A percentile compares a stretch with the other conserved stretches of the same genome.
These are phyloP conservation scores for Podila horticola DNA, from an alignment of 192 early-diverging fungal species.

Conservation along the genomic window DNA sequence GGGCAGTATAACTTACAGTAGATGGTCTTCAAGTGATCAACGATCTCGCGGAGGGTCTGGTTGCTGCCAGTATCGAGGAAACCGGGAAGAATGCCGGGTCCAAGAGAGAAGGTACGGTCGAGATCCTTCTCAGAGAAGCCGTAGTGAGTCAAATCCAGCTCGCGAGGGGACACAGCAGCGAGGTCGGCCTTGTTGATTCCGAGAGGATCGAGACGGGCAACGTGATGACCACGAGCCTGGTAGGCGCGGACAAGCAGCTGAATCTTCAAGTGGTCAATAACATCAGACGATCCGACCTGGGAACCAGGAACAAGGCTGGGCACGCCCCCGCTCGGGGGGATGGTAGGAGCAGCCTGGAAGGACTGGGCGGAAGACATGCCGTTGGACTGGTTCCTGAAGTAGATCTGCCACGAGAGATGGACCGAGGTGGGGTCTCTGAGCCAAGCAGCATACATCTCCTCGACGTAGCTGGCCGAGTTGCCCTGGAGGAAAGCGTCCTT, in stretches of 20 bases:
- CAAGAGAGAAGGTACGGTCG: conserved; percentile 91
- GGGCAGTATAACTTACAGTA: conserved; percentile 75
- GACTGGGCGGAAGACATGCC: conserved; percentile 74
- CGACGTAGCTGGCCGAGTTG: conserved; percentile 86
- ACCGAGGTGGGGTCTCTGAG: conserved; percentile 89
- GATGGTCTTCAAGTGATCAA: conserved; percentile 80
- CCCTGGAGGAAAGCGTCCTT: conserved; percentile 90
- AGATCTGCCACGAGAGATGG: conserved; percentile 96
- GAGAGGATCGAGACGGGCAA: conserved; percentile 96
- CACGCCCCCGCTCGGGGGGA: conserved; percentile 75
- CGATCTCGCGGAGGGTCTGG: conserved; percentile 92
- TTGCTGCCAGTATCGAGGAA: conserved; percentile 77
- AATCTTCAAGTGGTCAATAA: conserved; percentile 98
- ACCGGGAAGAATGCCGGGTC: conserved; percentile 94
- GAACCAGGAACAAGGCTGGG: conserved; percentile 63
- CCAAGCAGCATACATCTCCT: conserved; percentile 97
- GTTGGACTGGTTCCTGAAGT: conserved; percentile 86
- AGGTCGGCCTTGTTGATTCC: conserved; percentile 78
- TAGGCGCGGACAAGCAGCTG: conserved; percentile 97
- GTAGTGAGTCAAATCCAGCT: conserved; percentile 89
- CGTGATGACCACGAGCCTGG: conserved; percentile 95
- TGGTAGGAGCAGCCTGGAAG: conserved; percentile 84
- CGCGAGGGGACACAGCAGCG: conserved; percentile 70
- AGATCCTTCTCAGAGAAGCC: conserved; percentile 95
- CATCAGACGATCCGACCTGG: conserved; percentile 60